phyloP scores from a whole-genome alignment of 768 basidiomycete species.

The Lyophyllum semitale region DNA sequence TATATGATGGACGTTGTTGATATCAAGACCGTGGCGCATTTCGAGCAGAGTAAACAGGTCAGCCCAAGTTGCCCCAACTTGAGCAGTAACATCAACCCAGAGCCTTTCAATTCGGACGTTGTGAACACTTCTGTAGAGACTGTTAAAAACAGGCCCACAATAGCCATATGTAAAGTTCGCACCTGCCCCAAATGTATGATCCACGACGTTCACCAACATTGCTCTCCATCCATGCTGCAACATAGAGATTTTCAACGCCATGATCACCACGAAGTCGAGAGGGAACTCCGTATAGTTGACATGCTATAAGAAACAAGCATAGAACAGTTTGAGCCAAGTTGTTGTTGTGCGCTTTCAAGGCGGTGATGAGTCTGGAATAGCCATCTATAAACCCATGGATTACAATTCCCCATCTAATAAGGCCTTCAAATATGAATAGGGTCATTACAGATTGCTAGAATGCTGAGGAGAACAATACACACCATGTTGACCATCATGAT shows the following conservation, averaged over 20 bases:
- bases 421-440: too few relatives aligned
- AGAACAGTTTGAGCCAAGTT: slow-evolving; percentile 40
- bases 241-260: slow-evolving; percentile 38
- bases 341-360: slow-evolving; percentile 36
- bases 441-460: too few relatives aligned
- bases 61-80: slow-evolving; percentile 32
- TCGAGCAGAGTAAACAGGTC: slow-evolving; percentile 31
- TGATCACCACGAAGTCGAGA: slow-evolving; percentile 36
- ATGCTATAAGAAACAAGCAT: slow-evolving; percentile 26
- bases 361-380: slow-evolving; percentile 21
- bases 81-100: slow-evolving; percentile 35
- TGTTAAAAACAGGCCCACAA: too few relatives aligned
- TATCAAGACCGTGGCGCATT: slow-evolving; percentile 27
- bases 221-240: slow-evolving; percentile 33
- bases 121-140: too few relatives aligned
- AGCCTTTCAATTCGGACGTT: too few relatives aligned
- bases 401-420: slow-evolving; percentile 35
- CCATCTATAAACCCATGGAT: too few relatives aligned
- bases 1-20: slow-evolving; percentile 7
- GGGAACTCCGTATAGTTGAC: slow-evolving; percentile 29
- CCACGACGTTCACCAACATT: slow-evolving; percentile 17
- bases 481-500: slow-evolving; percentile 39
- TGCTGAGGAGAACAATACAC: too few relatives aligned
- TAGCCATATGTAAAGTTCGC: too few relatives aligned
- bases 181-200: slow-evolving; percentile 38